Evolutionary conservation across 1,284 basidiomycete species (phyloP).

Genomic region (Omphalotus olearius): DNA sequence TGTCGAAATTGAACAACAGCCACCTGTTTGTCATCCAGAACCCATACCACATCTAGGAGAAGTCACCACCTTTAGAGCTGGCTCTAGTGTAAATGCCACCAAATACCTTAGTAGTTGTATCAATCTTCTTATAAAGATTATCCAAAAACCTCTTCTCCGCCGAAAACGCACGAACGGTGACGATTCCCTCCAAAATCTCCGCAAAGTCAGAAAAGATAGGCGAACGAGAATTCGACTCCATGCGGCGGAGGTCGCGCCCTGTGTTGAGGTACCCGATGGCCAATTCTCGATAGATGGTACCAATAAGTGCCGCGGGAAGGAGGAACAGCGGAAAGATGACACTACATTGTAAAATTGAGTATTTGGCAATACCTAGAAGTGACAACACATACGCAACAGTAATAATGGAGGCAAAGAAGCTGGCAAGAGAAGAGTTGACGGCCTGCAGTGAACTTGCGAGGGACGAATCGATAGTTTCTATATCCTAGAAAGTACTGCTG

Average conservation of each 20-base stretch:
- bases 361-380: background rate
- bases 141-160: constrained; percentile 77
- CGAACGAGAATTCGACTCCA: constrained; percentile 71
- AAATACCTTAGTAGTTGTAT: constrained; percentile 57
- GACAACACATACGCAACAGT: constrained; percentile 46
- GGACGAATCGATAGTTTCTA: constrained; percentile 72
- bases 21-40: constrained; percentile 83
- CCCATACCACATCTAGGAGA: constrained; percentile 62
- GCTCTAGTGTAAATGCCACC: background rate
- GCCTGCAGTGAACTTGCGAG: constrained; percentile 65
- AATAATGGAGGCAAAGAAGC: constrained; percentile 65
- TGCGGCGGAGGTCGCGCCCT: constrained; percentile 70
- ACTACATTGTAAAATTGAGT: constrained; percentile 25
- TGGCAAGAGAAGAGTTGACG: constrained; percentile 70
- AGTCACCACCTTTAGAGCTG: background rate
- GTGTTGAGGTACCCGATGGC: constrained; percentile 73
- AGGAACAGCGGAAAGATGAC: constrained; percentile 71
- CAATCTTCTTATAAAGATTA: constrained; percentile 61
- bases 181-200: constrained; percentile 75
- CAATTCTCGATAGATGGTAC: constrained; percentile 54
- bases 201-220: constrained; percentile 77
- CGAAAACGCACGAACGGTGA: constrained; percentile 85
- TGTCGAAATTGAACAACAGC: constrained; percentile 74
- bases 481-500: constrained; percentile 40
- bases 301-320: constrained; percentile 64